These are phyloP conservation scores for Stentor coeruleus DNA, from an alignment of 73 alveolate species.

Conservation along the genomic window DNA sequence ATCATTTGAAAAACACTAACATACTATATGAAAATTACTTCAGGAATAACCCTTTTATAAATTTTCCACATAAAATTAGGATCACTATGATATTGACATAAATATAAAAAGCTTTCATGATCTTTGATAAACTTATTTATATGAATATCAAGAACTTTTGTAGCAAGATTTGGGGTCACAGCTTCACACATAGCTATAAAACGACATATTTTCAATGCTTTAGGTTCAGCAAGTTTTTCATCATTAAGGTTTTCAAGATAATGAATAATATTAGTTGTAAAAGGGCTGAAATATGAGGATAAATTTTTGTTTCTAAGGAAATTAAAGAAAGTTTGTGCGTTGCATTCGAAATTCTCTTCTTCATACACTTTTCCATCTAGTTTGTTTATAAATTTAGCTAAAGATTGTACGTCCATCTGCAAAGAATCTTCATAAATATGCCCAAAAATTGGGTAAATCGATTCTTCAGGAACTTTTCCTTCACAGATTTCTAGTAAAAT, in stretches of 20 bases:
- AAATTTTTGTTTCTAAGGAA: too few relatives aligned
- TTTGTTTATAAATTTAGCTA: neutral
- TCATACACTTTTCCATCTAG: neutral
- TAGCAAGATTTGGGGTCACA: neutral
- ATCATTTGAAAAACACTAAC: too few relatives aligned
- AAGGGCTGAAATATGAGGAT: neutral
- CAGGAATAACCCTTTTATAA: too few relatives aligned
- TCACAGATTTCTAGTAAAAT: neutral
- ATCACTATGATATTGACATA: neutral
- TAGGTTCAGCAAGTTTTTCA: too few relatives aligned
- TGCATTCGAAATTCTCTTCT: neutral
- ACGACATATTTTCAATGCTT: neutral
- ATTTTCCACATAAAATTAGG: too few relatives aligned
- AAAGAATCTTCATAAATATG: neutral
- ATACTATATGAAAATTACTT: too few relatives aligned
- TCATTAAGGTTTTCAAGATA: neutral
- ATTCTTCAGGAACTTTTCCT: neutral
- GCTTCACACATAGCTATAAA: neutral
- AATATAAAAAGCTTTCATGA: neutral
- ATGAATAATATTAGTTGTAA: too few relatives aligned
- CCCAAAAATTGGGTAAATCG: neutral
- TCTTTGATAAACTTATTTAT: neutral
- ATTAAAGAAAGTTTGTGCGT: neutral
- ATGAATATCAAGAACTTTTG: neutral
- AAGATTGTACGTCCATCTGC: neutral